These are phyloP conservation scores for Pyrenophora seminiperda DNA, from an alignment of 2,329 filamentous ascomycete genomes.

Conservation along the genomic window DNA sequence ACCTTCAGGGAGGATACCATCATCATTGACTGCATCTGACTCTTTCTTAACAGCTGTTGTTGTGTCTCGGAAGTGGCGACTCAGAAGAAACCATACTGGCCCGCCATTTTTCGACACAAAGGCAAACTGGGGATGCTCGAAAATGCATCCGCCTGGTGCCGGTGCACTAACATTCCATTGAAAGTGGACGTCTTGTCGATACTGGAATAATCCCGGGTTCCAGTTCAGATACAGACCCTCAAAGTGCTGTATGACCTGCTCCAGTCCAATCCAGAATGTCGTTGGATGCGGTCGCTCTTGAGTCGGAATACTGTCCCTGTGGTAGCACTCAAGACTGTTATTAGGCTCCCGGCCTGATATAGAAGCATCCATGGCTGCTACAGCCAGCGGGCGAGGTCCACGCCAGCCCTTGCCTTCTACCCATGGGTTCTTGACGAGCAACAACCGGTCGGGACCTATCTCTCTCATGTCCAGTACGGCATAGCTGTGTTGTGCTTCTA, in stretches of 20 bases:
- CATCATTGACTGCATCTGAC: slow-evolving; percentile 42
- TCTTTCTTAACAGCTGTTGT: slow-evolving; percentile 42
- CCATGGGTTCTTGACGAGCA: slow-evolving; percentile 97
- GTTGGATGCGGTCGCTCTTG: slow-evolving; percentile 60
- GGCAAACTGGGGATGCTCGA: slow-evolving; percentile 67
- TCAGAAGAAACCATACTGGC: slow-evolving; percentile 81
- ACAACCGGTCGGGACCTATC: slow-evolving; percentile 64
- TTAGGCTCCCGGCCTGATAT: slow-evolving; percentile 22
- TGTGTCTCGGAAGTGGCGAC: slow-evolving; percentile 77
- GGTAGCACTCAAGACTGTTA: slow-evolving; percentile 27
- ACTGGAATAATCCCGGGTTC: slow-evolving; percentile 82
- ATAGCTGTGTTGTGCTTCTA: slow-evolving; percentile 93
- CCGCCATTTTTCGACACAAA: slow-evolving; percentile 61
- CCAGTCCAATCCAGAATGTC: slow-evolving; percentile 92
- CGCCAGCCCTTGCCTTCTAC: slow-evolving; percentile 78
- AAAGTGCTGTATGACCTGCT: slow-evolving; percentile 87
- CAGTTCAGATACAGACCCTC: slow-evolving; percentile 97
- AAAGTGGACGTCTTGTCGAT: slow-evolving; percentile 89
- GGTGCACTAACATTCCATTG: slow-evolving; percentile 68
- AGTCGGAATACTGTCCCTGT: slow-evolving; percentile 36
- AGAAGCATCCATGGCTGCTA: slow-evolving; percentile 23
- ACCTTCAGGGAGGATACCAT: slow-evolving; percentile 29
- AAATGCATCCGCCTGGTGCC: slow-evolving; percentile 74
- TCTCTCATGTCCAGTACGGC: slow-evolving; percentile 81
- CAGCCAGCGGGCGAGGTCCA: slow-evolving; percentile 49